These are phyloP conservation scores for Fraxinus excelsior DNA, from an alignment of 257 asterid species.

Conservation along the genomic window DNA sequence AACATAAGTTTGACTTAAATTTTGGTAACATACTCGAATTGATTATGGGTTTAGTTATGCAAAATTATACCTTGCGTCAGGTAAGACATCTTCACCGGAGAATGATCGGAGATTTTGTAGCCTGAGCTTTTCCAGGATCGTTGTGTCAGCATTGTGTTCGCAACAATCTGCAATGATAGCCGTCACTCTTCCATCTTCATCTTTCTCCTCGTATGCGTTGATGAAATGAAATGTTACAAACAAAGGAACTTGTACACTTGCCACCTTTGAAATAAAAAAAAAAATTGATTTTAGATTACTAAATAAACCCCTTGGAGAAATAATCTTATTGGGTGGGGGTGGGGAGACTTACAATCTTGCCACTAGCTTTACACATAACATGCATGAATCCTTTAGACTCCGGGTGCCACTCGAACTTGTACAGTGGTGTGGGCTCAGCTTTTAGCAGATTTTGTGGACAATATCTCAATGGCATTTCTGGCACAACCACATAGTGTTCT, in stretches of 20 bases:
- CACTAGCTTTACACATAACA: conserved; percentile 83
- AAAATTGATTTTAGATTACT: too few relatives aligned
- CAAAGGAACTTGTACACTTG: conserved; percentile 91
- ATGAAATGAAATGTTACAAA: conserved; percentile 91
- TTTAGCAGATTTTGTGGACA: conserved; percentile 76
- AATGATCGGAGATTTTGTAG: conserved; percentile 66
- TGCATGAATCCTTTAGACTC: conserved; percentile 79
- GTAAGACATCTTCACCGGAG: conserved; percentile 69
- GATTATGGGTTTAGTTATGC: background rate
- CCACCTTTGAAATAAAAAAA: conserved; percentile 52
- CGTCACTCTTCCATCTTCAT: conserved; percentile 74
- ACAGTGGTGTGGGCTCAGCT: conserved; percentile 96
- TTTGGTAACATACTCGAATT: too few relatives aligned
- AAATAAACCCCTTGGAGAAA: too few relatives aligned
- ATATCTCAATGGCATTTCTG: conserved; percentile 95
- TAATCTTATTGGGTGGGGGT: background rate
- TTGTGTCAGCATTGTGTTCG: conserved; percentile 81
- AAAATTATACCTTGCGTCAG: conserved; percentile 67
- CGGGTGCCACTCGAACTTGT: conserved; percentile 91
- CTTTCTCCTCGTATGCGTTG: conserved; percentile 92
- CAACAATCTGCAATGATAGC: conserved; percentile 88
- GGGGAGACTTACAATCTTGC: conserved; percentile 61
- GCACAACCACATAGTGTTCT: conserved; percentile 82
- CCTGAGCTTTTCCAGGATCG: conserved; percentile 70
- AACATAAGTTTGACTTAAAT: too few relatives aligned